phyloP scores from a whole-genome alignment of 306 rosid species.

The Dalbergia oliveri region DNA sequence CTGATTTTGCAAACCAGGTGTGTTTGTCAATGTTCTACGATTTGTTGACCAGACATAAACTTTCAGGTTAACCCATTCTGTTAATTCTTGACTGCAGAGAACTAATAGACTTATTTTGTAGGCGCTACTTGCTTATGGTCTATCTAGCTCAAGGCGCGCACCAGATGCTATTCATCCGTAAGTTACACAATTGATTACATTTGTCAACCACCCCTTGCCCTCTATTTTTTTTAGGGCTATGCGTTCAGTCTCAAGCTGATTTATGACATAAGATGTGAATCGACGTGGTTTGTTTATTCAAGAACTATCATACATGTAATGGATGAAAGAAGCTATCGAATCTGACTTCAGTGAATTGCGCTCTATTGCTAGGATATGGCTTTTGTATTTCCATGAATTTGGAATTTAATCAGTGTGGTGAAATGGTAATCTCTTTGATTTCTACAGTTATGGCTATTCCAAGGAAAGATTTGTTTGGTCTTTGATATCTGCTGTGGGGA shows the following conservation, averaged over 20 bases:
- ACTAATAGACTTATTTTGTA: conserved; percentile 62
- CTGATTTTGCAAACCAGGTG: conserved; percentile 99
- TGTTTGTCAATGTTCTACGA: neutral
- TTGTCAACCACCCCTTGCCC: neutral
- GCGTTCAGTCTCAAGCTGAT: neutral
- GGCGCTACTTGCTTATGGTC: conserved; percentile 98
- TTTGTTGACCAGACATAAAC: neutral
- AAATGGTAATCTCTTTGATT: conserved; percentile 43
- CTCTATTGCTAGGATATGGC: conserved; percentile 28
- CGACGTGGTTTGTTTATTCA: conserved; percentile 27
- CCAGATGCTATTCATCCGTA: conserved; percentile 99
- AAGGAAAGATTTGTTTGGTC: conserved; percentile 99
- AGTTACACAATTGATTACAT: conserved; percentile 47
- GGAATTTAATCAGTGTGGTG: conserved; percentile 23
- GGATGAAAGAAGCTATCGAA: conserved; percentile 28
- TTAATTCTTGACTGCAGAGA: conserved; percentile 40
- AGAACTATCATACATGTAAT: conserved; percentile 15
- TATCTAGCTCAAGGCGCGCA: conserved; percentile 97
- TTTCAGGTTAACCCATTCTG: conserved; percentile 10
- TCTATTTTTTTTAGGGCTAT: neutral
- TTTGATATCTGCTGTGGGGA: conserved; percentile 97
- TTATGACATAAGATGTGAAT: conserved; percentile 27
- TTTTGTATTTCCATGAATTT: conserved; percentile 31
- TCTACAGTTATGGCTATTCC: conserved; percentile 91
- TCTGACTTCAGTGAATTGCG: conserved; percentile 24